Percentiles rank a stretch among this genome's conserved stretches.
Evolutionary conservation across 2,329 filamentous ascomycete species (phyloP).

Genomic region (Hypoxylon sp.): DNA sequence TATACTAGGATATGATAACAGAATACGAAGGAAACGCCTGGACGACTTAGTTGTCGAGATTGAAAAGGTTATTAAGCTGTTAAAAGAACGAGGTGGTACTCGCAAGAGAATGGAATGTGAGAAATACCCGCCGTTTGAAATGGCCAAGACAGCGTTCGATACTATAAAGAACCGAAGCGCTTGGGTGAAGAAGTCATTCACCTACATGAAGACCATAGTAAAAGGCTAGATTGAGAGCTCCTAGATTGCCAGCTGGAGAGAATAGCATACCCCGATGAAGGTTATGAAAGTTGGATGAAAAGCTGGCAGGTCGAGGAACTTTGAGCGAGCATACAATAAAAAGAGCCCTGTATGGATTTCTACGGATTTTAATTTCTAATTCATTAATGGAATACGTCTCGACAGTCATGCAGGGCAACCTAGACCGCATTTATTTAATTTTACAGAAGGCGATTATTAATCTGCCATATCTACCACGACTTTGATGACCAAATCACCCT

Average conservation of each 20-base stretch:
- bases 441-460: background rate
- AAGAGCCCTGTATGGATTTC: background rate
- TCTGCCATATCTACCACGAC: constrained; percentile 71
- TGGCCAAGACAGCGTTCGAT: background rate
- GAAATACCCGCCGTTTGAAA: background rate
- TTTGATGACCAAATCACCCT: constrained; percentile 80
- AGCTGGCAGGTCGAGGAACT: background rate
- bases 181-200: background rate
- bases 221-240: background rate
- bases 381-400: background rate
- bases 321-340: background rate
- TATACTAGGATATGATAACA: background rate
- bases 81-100: constrained; percentile 31
- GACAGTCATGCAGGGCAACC: background rate
- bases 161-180: background rate
- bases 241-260: background rate
- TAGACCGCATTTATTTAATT: background rate
- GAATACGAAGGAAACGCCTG: background rate
- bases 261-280: background rate
- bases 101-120: constrained; percentile 10
- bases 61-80: constrained; percentile 22
- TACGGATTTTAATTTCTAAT: background rate
- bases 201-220: background rate
- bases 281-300: background rate
- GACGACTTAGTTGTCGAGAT: constrained; percentile 3